Base-by-base conservation (phyloP, 2,329 filamentous ascomycete genomes). In the Pyrenophora graminea region DNA sequence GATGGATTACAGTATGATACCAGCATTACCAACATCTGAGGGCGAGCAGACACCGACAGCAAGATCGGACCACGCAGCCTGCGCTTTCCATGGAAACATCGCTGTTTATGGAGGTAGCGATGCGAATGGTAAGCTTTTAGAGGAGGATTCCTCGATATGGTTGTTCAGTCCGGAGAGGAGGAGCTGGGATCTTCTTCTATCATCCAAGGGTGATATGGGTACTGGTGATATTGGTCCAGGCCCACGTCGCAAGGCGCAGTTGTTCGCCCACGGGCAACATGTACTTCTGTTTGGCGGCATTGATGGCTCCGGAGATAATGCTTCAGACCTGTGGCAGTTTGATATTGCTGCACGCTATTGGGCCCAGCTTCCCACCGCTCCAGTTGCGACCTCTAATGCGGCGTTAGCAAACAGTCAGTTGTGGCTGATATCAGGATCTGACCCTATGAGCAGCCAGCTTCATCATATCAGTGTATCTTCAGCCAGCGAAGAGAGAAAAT, bases 1-100 rank as follows among this genome's bases (percentile, higher is more conserved):
- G 9, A 62, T 71, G 44, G 74, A 76, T 19, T 78, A 78, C 47
- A 67, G 70, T 6, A 59, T 76, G n/a, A 63, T 76, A 3, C 76
- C 76, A n/a, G 73, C 75, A 2, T 44, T 76, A 12, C 58, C 74
- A 9, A 68, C 66, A 15, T 46, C 55, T 0, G 63, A 71, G 37
- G 67, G 57, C 8, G 63, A 60, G 23, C 45, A 55, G 15, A 69
- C 77, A 1, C 75, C 75, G 5, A 31, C 48, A 7, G 50, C 72
- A 15, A 62, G 76, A 32, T 69, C 68, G 4, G 67, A 69, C 15
- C 76, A 79, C 47, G 68, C 74, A 4, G 74, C 76, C 1, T 74
- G 74, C 42, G 63, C 67, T 3, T 72, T 75, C 51, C 71, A 75
- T 17, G 64, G 71, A 1, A 70, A 70, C 38, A 58, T 79, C 6